Evolutionary conservation across 306 rosid genomes (phyloP).

Genomic region (Benincasa hispida): DNA sequence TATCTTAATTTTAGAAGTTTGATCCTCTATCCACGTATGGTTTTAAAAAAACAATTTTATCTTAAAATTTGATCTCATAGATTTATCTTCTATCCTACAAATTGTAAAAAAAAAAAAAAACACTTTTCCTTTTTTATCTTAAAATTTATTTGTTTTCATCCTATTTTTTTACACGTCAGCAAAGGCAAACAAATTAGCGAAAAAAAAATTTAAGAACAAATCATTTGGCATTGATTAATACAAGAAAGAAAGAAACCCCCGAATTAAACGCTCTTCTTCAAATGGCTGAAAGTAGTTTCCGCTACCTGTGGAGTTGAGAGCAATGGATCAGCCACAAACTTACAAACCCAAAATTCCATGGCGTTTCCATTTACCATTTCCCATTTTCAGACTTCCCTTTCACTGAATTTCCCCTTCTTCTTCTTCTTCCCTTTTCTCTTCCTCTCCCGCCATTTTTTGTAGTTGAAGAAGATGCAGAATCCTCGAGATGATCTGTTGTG

Average conservation of each 20-base stretch:
- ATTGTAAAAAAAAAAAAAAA: too few species aligned
- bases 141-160: neutral
- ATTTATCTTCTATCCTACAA: too few species aligned
- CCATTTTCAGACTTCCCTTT: neutral
- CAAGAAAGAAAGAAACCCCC: neutral
- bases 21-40: too few species aligned
- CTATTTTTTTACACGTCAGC: neutral
- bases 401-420: neutral
- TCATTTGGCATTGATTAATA: neutral
- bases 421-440: neutral
- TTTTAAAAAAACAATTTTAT: too few species aligned
- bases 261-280: neutral
- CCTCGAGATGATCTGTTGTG: constrained; percentile 19
- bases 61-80: too few species aligned
- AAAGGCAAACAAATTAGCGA: neutral
- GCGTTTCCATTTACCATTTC: neutral
- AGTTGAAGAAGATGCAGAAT: constrained; percentile 43
- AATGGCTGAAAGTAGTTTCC: constrained; percentile 11
- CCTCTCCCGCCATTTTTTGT: neutral
- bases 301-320: neutral
- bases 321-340: constrained; percentile 8
- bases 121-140: neutral
- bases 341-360: neutral
- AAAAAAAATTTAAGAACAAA: neutral
- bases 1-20: too few species aligned